Conservation (phyloP, 2,329 filamentous ascomycete species). For the Colletotrichum chrysophilum region DNA sequence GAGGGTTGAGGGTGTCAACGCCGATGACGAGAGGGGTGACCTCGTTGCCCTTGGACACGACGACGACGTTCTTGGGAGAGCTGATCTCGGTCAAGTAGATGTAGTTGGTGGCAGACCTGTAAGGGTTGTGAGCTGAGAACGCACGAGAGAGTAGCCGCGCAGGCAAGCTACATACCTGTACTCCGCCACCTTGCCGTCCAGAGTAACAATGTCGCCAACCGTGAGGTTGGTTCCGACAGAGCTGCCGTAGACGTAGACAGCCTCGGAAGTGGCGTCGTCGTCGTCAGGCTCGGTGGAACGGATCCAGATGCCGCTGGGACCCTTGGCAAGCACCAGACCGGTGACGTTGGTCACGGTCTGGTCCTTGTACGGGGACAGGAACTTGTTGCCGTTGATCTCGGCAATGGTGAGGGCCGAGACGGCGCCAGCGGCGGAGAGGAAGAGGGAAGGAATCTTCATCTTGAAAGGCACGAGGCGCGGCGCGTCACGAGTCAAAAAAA, state of each 20-base stretch:
- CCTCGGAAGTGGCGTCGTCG: constrained; percentile 65
- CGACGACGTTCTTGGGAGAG: constrained; percentile 56
- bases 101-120: constrained; percentile 58
- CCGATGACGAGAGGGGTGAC: constrained; percentile 67
- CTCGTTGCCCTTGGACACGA: constrained; percentile 57
- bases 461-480: constrained; percentile 5
- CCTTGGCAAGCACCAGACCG: constrained; percentile 69
- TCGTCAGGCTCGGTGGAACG: constrained; percentile 63
- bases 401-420: constrained; percentile 54
- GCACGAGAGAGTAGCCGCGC: no score
- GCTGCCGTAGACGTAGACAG: constrained; percentile 68
- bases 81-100: constrained; percentile 69
- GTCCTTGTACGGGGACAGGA: constrained; percentile 64
- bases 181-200: constrained; percentile 66
- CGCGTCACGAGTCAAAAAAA: background rate
- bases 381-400: constrained; percentile 71
- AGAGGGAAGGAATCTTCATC: constrained; percentile 35
- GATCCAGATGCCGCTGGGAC: constrained; percentile 67
- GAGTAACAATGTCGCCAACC: constrained; percentile 66
- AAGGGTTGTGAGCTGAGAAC: constrained; percentile 6
- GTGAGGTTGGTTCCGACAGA: constrained; percentile 54
- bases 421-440: constrained; percentile 31
- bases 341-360: constrained; percentile 62
- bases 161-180: constrained; percentile 46
- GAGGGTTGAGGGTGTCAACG: constrained; percentile 59